Percentiles rank a stretch among this genome's conserved stretches.
These are phyloP conservation scores for Waitea zeae DNA, from an alignment of 1,284 basidiomycete genomes.

Conservation along the genomic window DNA sequence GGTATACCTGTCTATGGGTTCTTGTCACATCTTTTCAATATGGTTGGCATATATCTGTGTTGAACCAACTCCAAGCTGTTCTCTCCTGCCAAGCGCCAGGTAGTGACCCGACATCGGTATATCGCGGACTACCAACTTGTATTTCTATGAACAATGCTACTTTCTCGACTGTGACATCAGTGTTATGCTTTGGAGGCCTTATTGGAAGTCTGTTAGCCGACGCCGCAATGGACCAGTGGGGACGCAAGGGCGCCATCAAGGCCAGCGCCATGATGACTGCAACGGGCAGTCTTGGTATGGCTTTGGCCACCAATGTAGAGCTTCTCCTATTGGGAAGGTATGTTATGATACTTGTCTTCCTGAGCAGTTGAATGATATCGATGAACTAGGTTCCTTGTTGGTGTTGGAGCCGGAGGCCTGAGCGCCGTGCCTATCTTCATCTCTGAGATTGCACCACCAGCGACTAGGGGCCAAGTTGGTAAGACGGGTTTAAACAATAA, in stretches of 20 bases:
- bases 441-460: constrained; percentile 61
- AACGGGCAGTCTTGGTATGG: constrained; percentile 48
- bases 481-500: constrained; percentile 8
- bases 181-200: constrained; percentile 83
- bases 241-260: constrained; percentile 46
- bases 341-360: constrained; percentile 5
- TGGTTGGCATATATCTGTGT: constrained; percentile 72
- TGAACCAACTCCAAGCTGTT: constrained; percentile 74
- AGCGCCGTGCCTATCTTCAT: constrained; percentile 81
- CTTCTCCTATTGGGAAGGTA: constrained; percentile 56
- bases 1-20: too few relatives aligned
- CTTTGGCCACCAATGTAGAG: constrained; percentile 36
- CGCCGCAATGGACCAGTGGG: constrained; percentile 48
- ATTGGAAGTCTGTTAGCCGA: constrained; percentile 61
- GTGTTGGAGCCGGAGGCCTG: constrained; percentile 69
- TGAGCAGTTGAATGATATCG: too few relatives aligned
- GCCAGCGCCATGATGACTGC: constrained; percentile 41
- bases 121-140: constrained; percentile 41
- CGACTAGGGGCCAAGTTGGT: constrained; percentile 62
- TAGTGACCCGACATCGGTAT: too few relatives aligned
- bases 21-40: constrained; percentile 23
- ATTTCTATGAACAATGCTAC: constrained; percentile 59
- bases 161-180: constrained; percentile 69
- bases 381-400: constrained; percentile 58
- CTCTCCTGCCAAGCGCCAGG: too few relatives aligned